Base-by-base conservation (phyloP, 257 asterid species). In the Solanum sejunctum region DNA sequence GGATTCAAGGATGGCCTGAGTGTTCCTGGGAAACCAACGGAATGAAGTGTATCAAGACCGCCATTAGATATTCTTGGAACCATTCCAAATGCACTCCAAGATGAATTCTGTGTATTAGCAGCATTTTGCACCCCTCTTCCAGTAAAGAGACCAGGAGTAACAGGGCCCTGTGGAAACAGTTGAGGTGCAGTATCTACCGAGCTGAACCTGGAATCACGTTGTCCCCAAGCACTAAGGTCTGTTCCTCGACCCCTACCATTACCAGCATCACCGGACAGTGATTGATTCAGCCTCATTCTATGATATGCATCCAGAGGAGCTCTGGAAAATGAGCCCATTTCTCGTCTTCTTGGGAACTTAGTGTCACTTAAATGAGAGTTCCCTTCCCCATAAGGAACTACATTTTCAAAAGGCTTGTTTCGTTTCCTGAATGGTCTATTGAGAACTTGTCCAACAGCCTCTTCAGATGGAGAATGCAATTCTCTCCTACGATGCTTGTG, bases 401-500 rank as follows among this genome's bases (percentile, higher is more conserved):
- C 98, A 95, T 97, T 94, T 86, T 92, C 97, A 79, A 92, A 97
- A 55, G 95, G 92, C 83, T 90, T 70, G 79, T 70, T 91, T 89
- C 96, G 89, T 87, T 93, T 97, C 82, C 94, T 90, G 87, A 88
- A 91, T 55, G 98, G 94, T 83, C 94, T 92, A 28, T 89, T 82
- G 58, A 90, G 85, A 89, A 85, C 91, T 84, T 90, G 93, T 87
- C 91, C 97, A 71, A 89, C 86, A 84, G 92, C 88, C 87, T 94
- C 98, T 85, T 84, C 57, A 77, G 98, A 92, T 77, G 92, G 93
- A 87, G 98, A 93, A 85, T 49, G 91, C 72, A 90, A 90, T 26
- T 90, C 99, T 77, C 93, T 89, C 80, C 92, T 93, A 52, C 99
- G 98, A 89, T 96, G 99, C 91, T 96, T 96, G 86, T 96, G 99